phyloP scores from a whole-genome alignment of 768 basidiomycete species.

The Strobilomyces confusus region DNA sequence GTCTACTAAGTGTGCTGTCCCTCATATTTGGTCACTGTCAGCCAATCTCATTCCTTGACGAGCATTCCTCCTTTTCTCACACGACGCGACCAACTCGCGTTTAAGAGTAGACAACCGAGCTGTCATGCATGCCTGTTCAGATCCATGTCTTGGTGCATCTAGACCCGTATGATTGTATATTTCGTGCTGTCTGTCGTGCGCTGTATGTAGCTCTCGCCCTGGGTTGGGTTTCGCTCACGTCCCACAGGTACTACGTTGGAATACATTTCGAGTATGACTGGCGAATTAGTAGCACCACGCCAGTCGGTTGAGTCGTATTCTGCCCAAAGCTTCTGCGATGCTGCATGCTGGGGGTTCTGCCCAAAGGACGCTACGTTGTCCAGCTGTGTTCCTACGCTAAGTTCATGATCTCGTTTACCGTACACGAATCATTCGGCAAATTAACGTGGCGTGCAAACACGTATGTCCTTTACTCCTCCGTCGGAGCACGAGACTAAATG shows the following conservation, averaged over 20 bases:
- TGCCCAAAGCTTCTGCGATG: too few species aligned
- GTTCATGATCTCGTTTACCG: too few species aligned
- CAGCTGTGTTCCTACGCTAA: too few species aligned
- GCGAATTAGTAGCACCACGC: too few species aligned
- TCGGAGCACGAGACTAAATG: too few species aligned
- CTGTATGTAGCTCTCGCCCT: not conserved
- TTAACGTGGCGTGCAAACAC: too few species aligned
- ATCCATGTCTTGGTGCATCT: constrained; percentile 2
- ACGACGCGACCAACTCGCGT: not conserved
- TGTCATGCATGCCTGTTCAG: not conserved
- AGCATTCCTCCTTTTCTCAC: not conserved
- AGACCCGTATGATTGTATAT: not conserved
- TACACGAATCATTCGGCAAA: too few species aligned
- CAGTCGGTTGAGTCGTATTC: too few species aligned
- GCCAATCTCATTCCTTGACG: not conserved
- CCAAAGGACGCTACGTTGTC: too few species aligned
- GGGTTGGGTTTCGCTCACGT: not conserved
- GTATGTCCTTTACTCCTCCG: too few species aligned
- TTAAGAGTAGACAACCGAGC: not conserved
- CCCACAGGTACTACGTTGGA: not conserved
- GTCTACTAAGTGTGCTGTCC: not conserved
- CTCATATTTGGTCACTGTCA: not conserved
- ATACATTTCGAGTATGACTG: too few species aligned
- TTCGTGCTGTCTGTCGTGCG: not conserved
- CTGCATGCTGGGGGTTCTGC: too few species aligned